Conservation (phyloP, 352 stramenopile species). For the Thalassiosira ordinaria region DNA sequence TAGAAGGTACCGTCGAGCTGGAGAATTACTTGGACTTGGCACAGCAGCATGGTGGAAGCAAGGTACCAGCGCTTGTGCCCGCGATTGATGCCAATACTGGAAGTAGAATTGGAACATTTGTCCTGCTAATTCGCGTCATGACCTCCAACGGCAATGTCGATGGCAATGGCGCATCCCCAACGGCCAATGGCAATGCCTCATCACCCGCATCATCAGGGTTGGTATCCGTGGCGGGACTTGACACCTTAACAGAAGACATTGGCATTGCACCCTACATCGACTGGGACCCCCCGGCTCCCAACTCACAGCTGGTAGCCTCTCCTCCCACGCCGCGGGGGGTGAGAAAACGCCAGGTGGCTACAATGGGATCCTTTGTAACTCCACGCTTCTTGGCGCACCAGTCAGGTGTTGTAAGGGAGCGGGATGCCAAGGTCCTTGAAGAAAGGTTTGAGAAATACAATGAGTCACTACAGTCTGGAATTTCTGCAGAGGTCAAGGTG, state of each 20-base stretch:
- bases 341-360: slow-evolving; percentile 70
- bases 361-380: slow-evolving; percentile 79
- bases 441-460: slow-evolving; percentile 65
- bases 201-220: slow-evolving; percentile 46
- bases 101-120: slow-evolving; percentile 42
- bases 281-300: slow-evolving; percentile 20
- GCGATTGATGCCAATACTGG: slow-evolving; percentile 50
- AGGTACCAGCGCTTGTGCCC: slow-evolving; percentile 43
- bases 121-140: slow-evolving; percentile 32
- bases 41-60: slow-evolving; percentile 8
- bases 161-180: background rate
- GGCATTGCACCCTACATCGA: slow-evolving; percentile 61
- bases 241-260: slow-evolving; percentile 59
- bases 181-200: background rate
- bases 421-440: slow-evolving; percentile 54
- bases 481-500: slow-evolving; percentile 23
- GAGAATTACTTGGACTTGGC: slow-evolving; percentile 46
- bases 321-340: slow-evolving; percentile 16
- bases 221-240: slow-evolving; percentile 67
- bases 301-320: slow-evolving; percentile 19
- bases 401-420: slow-evolving; percentile 44
- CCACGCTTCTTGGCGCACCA: slow-evolving; percentile 68
- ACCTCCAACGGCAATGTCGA: slow-evolving; percentile 33
- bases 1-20: no score
- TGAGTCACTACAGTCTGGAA: slow-evolving; percentile 43